Evolutionary conservation across 495 filamentous ascomycete species (phyloP), one percentile per base, ranked within the genome.

Genomic region (Xylaria cubensis): DNA sequence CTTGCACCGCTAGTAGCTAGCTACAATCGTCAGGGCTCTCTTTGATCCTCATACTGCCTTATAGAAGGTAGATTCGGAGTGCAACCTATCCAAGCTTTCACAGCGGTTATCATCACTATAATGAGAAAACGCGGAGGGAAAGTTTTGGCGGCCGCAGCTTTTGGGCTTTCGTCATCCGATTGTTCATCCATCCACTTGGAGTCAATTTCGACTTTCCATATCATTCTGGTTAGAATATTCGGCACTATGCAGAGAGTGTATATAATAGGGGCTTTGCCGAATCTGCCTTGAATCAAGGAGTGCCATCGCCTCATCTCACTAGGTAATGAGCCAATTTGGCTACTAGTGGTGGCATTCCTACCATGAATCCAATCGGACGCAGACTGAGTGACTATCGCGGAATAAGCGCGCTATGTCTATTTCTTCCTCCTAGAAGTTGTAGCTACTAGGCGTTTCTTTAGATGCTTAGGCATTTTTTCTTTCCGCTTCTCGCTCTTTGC

Each of bases 391-490:
- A 42, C 32, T 26, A 36, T 32, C 7, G 63, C 53, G 7, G 4
- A 19, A 59, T 9, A 67, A 46, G 21, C 21, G 46, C 69, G 13
- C 58, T 8, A 17, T 4, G 39, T 56, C 58, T 73, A 67, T 69
- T 72, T 64, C 67, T 82, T 82, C 70, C 78, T 83, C 72, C 78
- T 76, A 1, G 84, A 79, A 5, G 78, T 78, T 8, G 76, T 73
- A 6, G 79, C 70, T 41, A 96, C 84, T 65, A 95, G 72, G 78
- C 88, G 90, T 84, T 97, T 97, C 87, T 99, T 99, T 41, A 94
- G 59, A 75, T 97, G 88, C 82, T 99, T 99, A 0, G 96, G 95
- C 82, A 99, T 97, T 84, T 99, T 99, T 19, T 92, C 91, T 78
- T 95, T 94, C 70, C 96, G 84, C 81, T 93, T 90, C 79, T 97